Evolutionary conservation across 768 basidiomycete genomes (phyloP).

Genomic region (Cytidiella melzeri): DNA sequence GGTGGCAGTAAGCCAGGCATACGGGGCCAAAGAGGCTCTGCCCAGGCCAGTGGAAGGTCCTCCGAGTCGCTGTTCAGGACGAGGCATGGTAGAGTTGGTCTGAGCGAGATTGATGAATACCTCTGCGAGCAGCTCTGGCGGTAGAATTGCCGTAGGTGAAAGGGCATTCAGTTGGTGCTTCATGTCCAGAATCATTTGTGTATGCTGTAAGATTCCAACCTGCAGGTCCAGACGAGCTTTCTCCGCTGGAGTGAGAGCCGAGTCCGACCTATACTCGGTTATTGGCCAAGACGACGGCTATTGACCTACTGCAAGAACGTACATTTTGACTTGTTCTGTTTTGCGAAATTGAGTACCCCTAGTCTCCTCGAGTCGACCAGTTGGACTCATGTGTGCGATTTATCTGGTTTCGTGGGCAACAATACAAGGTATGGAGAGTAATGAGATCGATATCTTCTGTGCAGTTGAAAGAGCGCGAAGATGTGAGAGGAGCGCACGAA

Average conservation of each 20-base stretch:
- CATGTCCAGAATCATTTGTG: background rate
- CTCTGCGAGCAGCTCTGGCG: constrained; percentile 8
- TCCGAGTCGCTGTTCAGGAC: background rate
- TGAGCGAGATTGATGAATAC: constrained; percentile 3
- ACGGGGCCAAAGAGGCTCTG: background rate
- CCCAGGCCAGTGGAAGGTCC: background rate
- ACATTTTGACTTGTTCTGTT: too few relatives aligned
- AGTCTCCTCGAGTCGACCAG: too few relatives aligned
- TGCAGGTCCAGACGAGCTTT: constrained; percentile 1
- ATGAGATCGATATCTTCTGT: too few relatives aligned
- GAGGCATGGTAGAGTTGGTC: background rate
- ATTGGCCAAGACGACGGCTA: too few relatives aligned
- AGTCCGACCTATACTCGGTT: background rate
- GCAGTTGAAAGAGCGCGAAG: too few relatives aligned
- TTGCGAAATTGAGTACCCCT: too few relatives aligned
- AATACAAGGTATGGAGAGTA: too few relatives aligned
- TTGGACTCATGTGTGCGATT: too few relatives aligned
- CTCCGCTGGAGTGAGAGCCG: background rate
- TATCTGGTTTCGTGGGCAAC: too few relatives aligned
- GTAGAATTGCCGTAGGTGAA: background rate
- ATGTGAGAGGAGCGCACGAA: too few relatives aligned
- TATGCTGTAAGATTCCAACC: constrained; percentile 1
- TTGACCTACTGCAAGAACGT: too few relatives aligned
- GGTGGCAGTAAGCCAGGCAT: constrained; percentile 2
- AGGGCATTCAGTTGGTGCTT: constrained; percentile 4